A percentile compares a stretch with the other conserved stretches of the same genome.
Conservation (phyloP, 179 eudicot genomes). For the Silene coronaria region DNA sequence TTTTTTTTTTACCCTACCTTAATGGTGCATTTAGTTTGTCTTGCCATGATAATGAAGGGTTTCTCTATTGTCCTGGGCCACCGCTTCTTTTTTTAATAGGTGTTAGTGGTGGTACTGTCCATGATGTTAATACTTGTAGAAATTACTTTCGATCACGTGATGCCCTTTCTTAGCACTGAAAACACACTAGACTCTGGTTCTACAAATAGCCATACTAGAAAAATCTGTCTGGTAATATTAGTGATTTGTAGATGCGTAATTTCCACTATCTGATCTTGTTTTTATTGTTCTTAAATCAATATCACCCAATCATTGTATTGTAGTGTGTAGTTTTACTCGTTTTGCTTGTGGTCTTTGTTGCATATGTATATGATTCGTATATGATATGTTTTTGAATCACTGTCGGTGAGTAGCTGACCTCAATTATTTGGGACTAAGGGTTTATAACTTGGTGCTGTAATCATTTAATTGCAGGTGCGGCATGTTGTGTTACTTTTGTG, state of each 20-base stretch:
- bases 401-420: not conserved
- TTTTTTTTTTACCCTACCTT: not conserved
- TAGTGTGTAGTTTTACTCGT: not conserved
- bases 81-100: not conserved
- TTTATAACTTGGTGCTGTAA: not conserved
- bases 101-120: not conserved
- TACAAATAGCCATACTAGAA: not conserved
- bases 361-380: not conserved
- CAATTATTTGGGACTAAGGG: not conserved
- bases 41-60: not conserved
- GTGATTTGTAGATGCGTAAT: not conserved
- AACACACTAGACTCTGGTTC: not conserved
- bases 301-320: not conserved
- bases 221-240: not conserved
- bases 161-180: not conserved
- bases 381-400: not conserved
- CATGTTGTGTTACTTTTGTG: constrained; percentile 79
- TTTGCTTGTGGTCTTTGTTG: not conserved
- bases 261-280: not conserved
- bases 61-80: not conserved
- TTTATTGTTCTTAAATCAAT: not conserved
- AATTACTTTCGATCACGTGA: not conserved
- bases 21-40: not conserved
- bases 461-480: constrained; percentile 53
- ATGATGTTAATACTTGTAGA: not conserved